phyloP scores from a whole-genome alignment of 1,139 yeast species.

The Williopsis jadinii region DNA sequence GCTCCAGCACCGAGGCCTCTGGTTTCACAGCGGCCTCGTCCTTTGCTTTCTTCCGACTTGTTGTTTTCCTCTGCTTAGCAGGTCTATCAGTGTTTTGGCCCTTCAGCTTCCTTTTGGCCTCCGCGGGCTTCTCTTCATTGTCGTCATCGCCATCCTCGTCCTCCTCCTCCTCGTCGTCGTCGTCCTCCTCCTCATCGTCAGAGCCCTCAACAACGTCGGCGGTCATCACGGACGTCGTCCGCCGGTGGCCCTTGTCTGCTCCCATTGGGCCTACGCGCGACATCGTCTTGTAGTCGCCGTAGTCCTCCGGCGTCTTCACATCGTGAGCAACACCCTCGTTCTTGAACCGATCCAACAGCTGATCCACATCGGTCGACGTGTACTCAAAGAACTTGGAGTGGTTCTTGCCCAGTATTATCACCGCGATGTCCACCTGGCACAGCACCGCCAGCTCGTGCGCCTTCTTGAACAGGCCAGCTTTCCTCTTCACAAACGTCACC shows the following conservation, averaged over 20 bases:
- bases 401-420: conserved; percentile 81
- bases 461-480: conserved; percentile 91
- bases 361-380: conserved; percentile 62
- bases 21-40: too few relatives aligned
- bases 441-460: conserved; percentile 91
- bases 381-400: conserved; percentile 71
- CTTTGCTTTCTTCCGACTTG: background rate
- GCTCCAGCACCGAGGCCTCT: too few relatives aligned
- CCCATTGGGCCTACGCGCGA: conserved; percentile 14
- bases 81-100: background rate
- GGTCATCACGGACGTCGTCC: conserved; percentile 14
- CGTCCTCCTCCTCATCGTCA: conserved; percentile 22
- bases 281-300: conserved; percentile 35
- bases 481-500: conserved; percentile 87
- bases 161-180: conserved; percentile 5
- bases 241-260: conserved; percentile 4
- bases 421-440: conserved; percentile 91
- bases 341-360: conserved; percentile 51
- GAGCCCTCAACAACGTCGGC: conserved; percentile 20
- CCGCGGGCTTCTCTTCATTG: background rate
- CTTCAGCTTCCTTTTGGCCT: conserved; percentile 1
- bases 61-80: background rate
- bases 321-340: conserved; percentile 39
- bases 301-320: conserved; percentile 53
- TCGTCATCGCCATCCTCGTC: background rate